Evolutionary conservation across 495 filamentous ascomycete genomes (phyloP).

Genomic region (Parmelia sp.): DNA sequence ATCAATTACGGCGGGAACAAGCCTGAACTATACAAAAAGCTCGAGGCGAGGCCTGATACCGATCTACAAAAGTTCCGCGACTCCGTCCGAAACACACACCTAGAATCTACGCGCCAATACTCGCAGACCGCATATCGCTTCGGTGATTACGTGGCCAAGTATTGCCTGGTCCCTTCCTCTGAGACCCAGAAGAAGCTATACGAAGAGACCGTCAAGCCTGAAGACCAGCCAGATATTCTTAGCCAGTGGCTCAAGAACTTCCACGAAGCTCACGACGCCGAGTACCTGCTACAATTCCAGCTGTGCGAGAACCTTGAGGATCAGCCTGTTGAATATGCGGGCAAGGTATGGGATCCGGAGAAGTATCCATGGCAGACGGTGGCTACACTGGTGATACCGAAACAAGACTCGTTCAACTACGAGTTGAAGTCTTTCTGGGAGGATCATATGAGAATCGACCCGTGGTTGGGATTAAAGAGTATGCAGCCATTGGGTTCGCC

Average conservation of each 20-base stretch:
- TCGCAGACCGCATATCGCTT: conserved; percentile 45
- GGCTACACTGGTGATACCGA: conserved; percentile 38
- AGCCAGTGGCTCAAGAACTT: conserved; percentile 38
- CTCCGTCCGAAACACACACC: conserved; percentile 34
- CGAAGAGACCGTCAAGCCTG: conserved; percentile 36
- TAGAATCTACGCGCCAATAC: conserved; percentile 42
- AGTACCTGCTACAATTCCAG: conserved; percentile 43
- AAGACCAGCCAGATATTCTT: conserved; percentile 37
- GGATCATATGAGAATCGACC: conserved; percentile 42
- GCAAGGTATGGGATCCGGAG: conserved; percentile 42
- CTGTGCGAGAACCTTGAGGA: conserved; percentile 42
- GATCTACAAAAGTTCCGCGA: conserved; percentile 39
- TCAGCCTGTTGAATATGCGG: conserved; percentile 45
- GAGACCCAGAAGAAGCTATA: conserved; percentile 39
- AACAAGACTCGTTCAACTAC: conserved; percentile 41
- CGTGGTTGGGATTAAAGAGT: conserved; percentile 40
- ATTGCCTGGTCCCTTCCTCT: conserved; percentile 36
- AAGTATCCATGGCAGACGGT: conserved; percentile 47
- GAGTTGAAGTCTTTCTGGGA: conserved; percentile 42
- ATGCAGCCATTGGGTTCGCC: conserved; percentile 40
- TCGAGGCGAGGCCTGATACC: conserved; percentile 38
- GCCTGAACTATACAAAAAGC: conserved; percentile 35
- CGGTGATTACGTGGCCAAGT: conserved; percentile 45
- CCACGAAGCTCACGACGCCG: conserved; percentile 39
- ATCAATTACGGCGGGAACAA: conserved; percentile 38